Base-by-base conservation (phyloP, 1,284 basidiomycete genomes). In the Marasmius sp. region DNA sequence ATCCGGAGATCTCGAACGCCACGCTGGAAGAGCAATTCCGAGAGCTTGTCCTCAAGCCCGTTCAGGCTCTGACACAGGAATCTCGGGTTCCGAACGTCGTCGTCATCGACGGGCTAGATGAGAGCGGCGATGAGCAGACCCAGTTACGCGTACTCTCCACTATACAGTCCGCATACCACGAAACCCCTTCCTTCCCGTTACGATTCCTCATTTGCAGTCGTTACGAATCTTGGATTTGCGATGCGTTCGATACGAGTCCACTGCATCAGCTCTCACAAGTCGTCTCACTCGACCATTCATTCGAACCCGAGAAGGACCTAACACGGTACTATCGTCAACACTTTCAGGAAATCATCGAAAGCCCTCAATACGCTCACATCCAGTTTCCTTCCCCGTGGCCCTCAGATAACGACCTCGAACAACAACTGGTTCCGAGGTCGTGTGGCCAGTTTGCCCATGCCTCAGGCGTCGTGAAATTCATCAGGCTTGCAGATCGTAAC, bases 361-460 rank as follows among this genome's bases (percentile, higher is more conserved):
- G 22, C 3, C 52, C 22, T 7, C 6, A n/a, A 12, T 20, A 10
- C 8, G 6, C 16, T 7, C 14, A 14, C n/a, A 10, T 16, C 34
- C 16, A 45, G 10, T 10, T 57, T 12, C 39, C 33, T 10, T 8
- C 10, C 20, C 18, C n/a, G 20, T 72, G 70, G 70, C 71, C 70
- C 0, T 56, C 64, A 1, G 27, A 58, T 0, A 58, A 61, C 7
- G 62, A 62, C 41, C 63, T 71, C 11, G 62, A 68, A 34, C 47
- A 68, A 34, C 47, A 57, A 14, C 65, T 71, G 10, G 69, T 69
- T 5, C 58, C 66, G 34, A 64, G 69, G 16, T 62, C 70, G 9
- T 62, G 62, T 8, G 68, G 69, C 1, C 68, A 71, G 50, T 71
- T 66, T 36, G 67, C 67, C 9, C 71, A 72, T 59, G 69, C 70